Base-by-base conservation (phyloP, 257 asterid genomes). In the Nemophila menziesii region DNA sequence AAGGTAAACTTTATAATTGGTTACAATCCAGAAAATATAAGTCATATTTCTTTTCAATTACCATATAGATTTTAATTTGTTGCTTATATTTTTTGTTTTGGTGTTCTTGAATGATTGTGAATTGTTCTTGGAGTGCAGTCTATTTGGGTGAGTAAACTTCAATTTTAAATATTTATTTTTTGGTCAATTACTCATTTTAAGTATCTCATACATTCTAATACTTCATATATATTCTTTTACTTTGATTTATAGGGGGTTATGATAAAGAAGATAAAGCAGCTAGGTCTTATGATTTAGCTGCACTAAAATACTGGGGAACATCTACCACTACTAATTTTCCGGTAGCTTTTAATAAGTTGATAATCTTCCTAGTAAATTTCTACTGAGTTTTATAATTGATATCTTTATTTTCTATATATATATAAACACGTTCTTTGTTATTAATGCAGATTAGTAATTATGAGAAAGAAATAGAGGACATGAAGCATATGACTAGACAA, bases 221-320 rank as follows among this genome's bases (percentile, higher is more conserved):
- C 5, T 55, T 34, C n/a, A 3, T 23, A 13, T 12, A 3, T 51
- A 10, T 5, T 0, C 2, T 16, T 29, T 49, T 43, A 8, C 38
- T n/a, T 47, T 27, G 8, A 13, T 16, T 19, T 0, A 8, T 60
- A 86, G 97, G 97, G 56, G 97, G 97, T 21, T 87, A 87, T 66
- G 97, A 87, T 43, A 87, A 87, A 61, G 97, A 87, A 54, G 97
- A 87, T 16, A 87, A 83, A 51, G 97, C 97, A 33, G 97, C 97
- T 58, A 62, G 92, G 80, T 81, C 97, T 22, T 87, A 87, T 63
- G 97, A 87, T 67, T 64, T 87, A 38, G 83, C 95, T 27, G 95
- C 97, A 29, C 64, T 87, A 3, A 87, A 87, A 51, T 87, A 83
- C 64, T 87, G 97, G 97, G 97, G 97, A 44, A 64, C 95, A 15